These are phyloP conservation scores for Dactylis glomerata DNA, from an alignment of 176 grass and related monocot genomes.

Conservation along the genomic window DNA sequence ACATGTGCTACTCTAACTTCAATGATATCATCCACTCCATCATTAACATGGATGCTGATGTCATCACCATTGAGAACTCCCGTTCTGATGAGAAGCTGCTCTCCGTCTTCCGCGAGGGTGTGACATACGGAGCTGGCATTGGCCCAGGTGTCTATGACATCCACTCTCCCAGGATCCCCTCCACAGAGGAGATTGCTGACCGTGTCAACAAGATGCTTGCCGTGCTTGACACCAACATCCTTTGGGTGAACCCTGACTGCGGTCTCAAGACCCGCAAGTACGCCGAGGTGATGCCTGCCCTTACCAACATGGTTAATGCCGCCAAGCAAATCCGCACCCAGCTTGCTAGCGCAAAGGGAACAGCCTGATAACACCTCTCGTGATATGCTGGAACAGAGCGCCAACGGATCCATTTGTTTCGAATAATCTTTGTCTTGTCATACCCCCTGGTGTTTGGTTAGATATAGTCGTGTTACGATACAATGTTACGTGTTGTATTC, in stretches of 20 bases:
- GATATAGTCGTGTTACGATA: conserved; percentile 16
- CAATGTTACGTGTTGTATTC: background rate
- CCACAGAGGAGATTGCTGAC: conserved; percentile 77
- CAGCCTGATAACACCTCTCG: background rate
- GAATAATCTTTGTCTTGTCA: conserved; percentile 32
- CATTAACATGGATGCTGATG: conserved; percentile 95
- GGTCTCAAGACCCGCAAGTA: conserved; percentile 97
- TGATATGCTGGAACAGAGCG: background rate
- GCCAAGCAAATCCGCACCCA: conserved; percentile 80
- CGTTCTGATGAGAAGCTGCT: conserved; percentile 88
- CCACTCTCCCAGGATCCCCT: conserved; percentile 92
- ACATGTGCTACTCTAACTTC: conserved; percentile 99
- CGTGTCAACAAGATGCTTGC: conserved; percentile 94
- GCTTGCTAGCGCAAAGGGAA: conserved; percentile 71
- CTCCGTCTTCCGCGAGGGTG: conserved; percentile 87
- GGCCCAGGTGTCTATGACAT: conserved; percentile 96
- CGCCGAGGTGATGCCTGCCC: conserved; percentile 79
- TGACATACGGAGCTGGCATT: conserved; percentile 82
- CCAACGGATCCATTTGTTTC: conserved; percentile 21
- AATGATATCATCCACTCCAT: conserved; percentile 98
- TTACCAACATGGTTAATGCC: conserved; percentile 80
- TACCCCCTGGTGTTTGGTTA: conserved; percentile 24
- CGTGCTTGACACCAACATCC: conserved; percentile 78
- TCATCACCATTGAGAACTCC: conserved; percentile 95
- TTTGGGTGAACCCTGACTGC: conserved; percentile 96